Evolutionary conservation across 192 early-diverging fungal species (phyloP), one percentile per base, ranked within the genome.

Genomic region (Coemansia sp.): DNA sequence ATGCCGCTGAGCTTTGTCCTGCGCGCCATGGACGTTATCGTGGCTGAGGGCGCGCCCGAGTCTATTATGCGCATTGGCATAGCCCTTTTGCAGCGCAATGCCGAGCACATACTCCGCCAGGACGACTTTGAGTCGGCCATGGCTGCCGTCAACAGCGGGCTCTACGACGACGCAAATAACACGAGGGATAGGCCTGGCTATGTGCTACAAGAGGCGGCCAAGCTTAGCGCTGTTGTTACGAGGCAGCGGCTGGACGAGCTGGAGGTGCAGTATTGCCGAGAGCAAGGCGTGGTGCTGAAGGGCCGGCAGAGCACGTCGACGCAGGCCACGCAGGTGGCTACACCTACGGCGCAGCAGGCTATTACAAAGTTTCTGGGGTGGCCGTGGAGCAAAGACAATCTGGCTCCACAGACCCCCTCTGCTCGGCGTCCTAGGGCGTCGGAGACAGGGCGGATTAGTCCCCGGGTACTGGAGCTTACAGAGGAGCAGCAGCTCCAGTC

Each of bases 1-100:
- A 95, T 99, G 79, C 96, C 97, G 12, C 85, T 98, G n/a, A 89
- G 92, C n/a, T 83, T 95, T 41, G 94, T 97, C 24, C 92, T 93
- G 74, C 88, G 97, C 3, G 90, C 98, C 64, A 92, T 93, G 68
- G 98, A 99, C 81, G 89, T 97, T 22, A 87, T 98, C 36, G 90
- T 99, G 62, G 93, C 93, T 15, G 95, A 99, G 74, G 97, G 97
- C 34, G 43, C 69, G 65, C 75, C 94, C 41, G 97, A 99, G 62
- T 84, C 92, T 3, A 78, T 97, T 41, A 87, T 97, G 62, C 87
- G 92, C 13, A 92, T 99, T 52, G 88, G 94, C 6, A 85, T 98
- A 13, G 96, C 96, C 0, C 87, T 99, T 38, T 74, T 99, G 47
- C 88, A 93, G 74, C 90, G 90, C 62, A 95, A 96, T 63, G 86